Evolutionary conservation across 495 filamentous ascomycete genomes (phyloP).

Genomic region (Penicillium egyptiacum): DNA sequence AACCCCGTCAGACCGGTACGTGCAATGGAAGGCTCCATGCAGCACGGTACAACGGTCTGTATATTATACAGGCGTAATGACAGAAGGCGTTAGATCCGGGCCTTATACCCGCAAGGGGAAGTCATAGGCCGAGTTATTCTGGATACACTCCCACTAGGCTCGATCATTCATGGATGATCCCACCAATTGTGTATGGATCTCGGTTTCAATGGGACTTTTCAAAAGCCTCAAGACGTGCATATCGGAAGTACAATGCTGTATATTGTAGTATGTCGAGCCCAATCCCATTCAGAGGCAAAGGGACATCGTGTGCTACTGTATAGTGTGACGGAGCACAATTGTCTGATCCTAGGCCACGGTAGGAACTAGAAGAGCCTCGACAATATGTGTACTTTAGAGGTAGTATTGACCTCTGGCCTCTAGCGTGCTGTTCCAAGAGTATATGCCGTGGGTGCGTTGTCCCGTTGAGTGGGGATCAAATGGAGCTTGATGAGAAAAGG

Average conservation of each 20-base stretch:
- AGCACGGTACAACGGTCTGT: too few relatives aligned
- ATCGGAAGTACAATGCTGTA: too few relatives aligned
- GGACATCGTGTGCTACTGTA: background rate
- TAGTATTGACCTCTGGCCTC: background rate
- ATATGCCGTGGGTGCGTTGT: too few relatives aligned
- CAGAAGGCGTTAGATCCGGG: slow-evolving; percentile 8
- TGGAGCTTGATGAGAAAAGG: background rate
- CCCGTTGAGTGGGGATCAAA: too few relatives aligned
- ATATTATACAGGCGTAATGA: background rate
- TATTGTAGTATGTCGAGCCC: too few relatives aligned
- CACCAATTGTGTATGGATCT: slow-evolving; percentile 13
- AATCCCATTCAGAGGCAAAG: too few relatives aligned
- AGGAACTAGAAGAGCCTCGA: background rate
- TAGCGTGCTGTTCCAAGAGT: too few relatives aligned
- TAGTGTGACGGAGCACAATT: background rate
- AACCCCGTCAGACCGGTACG: too few relatives aligned
- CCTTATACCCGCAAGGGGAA: slow-evolving; percentile 11
- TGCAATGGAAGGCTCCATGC: too few relatives aligned
- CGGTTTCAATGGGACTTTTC: background rate
- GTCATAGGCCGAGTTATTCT: slow-evolving; percentile 10
- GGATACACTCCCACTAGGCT: slow-evolving; percentile 42
- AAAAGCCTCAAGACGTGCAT: too few relatives aligned
- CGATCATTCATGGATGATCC: slow-evolving; percentile 26
- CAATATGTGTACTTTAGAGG: background rate
- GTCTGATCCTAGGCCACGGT: too few relatives aligned